Evolutionary conservation across 2,329 filamentous ascomycete genomes (phyloP), one percentile per base, ranked within the genome.

Genomic region (Alternaria triticina): DNA sequence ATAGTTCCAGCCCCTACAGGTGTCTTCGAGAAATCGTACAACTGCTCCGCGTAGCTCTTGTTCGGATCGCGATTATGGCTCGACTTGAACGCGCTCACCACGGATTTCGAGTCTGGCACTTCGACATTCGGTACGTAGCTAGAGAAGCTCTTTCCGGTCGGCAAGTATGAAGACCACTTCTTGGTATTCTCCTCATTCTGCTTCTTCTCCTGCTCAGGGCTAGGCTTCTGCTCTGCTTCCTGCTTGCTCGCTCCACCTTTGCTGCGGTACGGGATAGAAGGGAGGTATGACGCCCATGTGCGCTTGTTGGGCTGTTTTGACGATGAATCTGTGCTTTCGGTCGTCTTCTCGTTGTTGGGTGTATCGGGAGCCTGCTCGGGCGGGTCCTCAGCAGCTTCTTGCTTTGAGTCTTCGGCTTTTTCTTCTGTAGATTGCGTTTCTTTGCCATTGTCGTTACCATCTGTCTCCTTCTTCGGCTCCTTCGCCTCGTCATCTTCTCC

Each of bases 21-120:
- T 7, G 83, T 85, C 67, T 83, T 83, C 0, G 81, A 83, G 64
- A 85, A 85, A 60, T 84, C 83, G 60, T 83, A 82, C 13, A 85
- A 72, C 65, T 85, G 83, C 67, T 85, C 82, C 5, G 83, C 76
- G 64, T 84, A 84, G 47, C 81, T 81, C 69, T 85, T 85, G 56
- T 78, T 82, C 3, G 81, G 81, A 62, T 85, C 82, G 33, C 82
- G 78, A 25, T 81, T 69, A 64, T 84, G 82, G 54, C 77, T 80
- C 33, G 78, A 67, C 56, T 83, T 80, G 67, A 85, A 84, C 7
- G 82, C 77, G 43, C 82, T 83, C 6, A 85, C 74, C 3, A 81
- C 79, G 6, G 72, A 74, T 63, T 83, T 81, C 13, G 77, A 77
- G 50, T 77, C 74, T 12, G 76, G 77, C 0, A 79, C 55, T 45